These are phyloP conservation scores for Diaporthe ampelina DNA, from an alignment of 2,329 filamentous ascomycete species.

Conservation along the genomic window DNA sequence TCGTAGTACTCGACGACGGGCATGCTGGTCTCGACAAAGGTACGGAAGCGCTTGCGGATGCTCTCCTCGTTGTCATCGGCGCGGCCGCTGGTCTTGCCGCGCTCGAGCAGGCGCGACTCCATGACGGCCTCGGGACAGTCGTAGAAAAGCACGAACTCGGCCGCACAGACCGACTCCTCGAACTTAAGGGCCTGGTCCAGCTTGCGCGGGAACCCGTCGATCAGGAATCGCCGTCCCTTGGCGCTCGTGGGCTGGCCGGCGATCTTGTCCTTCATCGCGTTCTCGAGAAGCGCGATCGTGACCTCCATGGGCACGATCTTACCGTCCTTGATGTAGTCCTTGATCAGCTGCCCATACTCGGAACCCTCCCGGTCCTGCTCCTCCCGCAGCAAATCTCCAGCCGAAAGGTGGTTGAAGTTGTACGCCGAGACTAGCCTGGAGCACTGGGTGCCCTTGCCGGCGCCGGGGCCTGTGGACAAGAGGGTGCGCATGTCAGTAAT, in stretches of 20 bases:
- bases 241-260: conserved; percentile 54
- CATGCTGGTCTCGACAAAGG: conserved; percentile 97
- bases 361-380: conserved; percentile 90
- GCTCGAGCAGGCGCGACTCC: conserved; percentile 85
- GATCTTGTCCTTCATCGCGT: conserved; percentile 85
- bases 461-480: conserved; percentile 77
- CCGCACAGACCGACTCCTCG: conserved; percentile 88
- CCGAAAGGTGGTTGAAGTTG: conserved; percentile 92
- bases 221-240: conserved; percentile 79
- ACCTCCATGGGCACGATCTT: conserved; percentile 99
- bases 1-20: conserved; percentile 92
- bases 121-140: conserved; percentile 93
- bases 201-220: conserved; percentile 92
- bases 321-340: conserved; percentile 92
- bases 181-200: conserved; percentile 97
- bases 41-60: conserved; percentile 96
- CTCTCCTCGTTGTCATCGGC: conserved; percentile 95
- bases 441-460: conserved; percentile 98
- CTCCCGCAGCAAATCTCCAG: conserved; percentile 91
- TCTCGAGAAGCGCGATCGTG: conserved; percentile 92
- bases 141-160: conserved; percentile 90
- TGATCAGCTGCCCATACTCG: conserved; percentile 94
- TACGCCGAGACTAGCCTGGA: conserved; percentile 88
- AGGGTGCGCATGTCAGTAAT: not conserved
- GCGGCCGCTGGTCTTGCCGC: conserved; percentile 92